Base-by-base conservation (phyloP, 139 green algal genomes). In the Pseudopediastrum boryanum region DNA sequence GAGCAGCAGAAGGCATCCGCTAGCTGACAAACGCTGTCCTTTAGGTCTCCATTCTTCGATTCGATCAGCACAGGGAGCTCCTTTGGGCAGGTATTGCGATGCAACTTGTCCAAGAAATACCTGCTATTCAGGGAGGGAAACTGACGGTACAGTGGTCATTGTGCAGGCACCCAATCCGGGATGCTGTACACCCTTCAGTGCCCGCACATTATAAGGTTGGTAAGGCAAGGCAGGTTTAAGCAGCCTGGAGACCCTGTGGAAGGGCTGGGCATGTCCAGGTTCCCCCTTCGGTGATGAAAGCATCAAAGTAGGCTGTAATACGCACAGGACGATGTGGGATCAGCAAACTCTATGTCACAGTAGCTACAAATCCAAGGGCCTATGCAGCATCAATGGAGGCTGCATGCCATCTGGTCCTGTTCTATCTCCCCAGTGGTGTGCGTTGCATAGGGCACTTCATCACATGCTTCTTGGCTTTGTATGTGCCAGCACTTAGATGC, bases 91-190 rank as follows among this genome's bases (percentile, higher is more conserved):
- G 83, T 88, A 46, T 29, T 50, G 31, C 1, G 27, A n/a, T 52
- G 66, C 21, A 35, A n/a, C 16, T n/a, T 31, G 29, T 23, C 16
- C 1, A 4, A 50, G 61, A 35, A 69, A 36, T 31, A 19, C 61
- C 6, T 66, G 33, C 35, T 48, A 19, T 48, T 4, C 46, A 56
- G 46, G 13, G 13, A 16, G 16, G 12, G 46, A 66, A 12, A 50
- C 33, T 29, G 2, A 2, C 44, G 29, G 35, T 48, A 36, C 61
- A 31, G 61, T 2, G 12, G 46, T 69, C 19, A 4, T 48, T 25
- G 10, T 70, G 71, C 79, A 78, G 89, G 88, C 63, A 93, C 76
- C 0, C 78, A 82, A 2, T 72, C 73, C 31, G 89, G 87, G 8
- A 64, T 83, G 16, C 29, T 93, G 35, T 81, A 71, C 54, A 82